Evolutionary conservation across 306 rosid species (phyloP).

Genomic region (Malus sylvestris): DNA sequence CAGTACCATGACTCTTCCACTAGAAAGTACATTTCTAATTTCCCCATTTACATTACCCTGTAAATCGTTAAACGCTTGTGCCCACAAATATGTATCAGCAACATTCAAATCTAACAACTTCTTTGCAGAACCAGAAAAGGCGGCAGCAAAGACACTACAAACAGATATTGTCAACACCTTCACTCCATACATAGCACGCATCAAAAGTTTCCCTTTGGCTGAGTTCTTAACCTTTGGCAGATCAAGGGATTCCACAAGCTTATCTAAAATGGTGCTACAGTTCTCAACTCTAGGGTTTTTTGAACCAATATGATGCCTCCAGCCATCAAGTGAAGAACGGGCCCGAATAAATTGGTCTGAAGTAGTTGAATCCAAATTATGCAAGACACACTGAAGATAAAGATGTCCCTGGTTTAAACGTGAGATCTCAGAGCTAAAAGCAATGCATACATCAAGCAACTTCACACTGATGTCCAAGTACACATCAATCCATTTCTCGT

Average conservation of each 20-base stretch:
- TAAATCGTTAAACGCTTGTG: conserved; percentile 46
- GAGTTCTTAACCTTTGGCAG: conserved; percentile 80
- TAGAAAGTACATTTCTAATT: conserved; percentile 34
- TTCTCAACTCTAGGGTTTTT: conserved; percentile 50
- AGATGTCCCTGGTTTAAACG: conserved; percentile 63
- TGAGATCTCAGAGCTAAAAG: conserved; percentile 75
- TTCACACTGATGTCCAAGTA: conserved; percentile 74
- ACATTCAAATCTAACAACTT: conserved; percentile 43
- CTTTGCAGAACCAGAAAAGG: conserved; percentile 50
- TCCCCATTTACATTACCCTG: conserved; percentile 61
- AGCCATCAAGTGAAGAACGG: conserved; percentile 54
- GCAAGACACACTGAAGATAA: conserved; percentile 49
- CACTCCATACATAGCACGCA: conserved; percentile 78
- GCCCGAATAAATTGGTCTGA: conserved; percentile 40
- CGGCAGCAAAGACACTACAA: conserved; percentile 57
- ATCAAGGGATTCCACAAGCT: conserved; percentile 54
- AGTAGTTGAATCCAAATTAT: conserved; percentile 47
- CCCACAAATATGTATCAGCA: conserved; percentile 50
- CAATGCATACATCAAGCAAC: conserved; percentile 69
- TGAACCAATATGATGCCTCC: conserved; percentile 46
- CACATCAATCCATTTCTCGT: conserved; percentile 78
- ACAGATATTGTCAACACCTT: conserved; percentile 65
- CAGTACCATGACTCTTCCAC: conserved; percentile 35
- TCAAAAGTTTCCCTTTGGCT: conserved; percentile 70
- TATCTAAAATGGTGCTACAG: conserved; percentile 44